Base-by-base conservation (phyloP, 2,329 filamentous ascomycete species). In the Scytalidium lignicola region DNA sequence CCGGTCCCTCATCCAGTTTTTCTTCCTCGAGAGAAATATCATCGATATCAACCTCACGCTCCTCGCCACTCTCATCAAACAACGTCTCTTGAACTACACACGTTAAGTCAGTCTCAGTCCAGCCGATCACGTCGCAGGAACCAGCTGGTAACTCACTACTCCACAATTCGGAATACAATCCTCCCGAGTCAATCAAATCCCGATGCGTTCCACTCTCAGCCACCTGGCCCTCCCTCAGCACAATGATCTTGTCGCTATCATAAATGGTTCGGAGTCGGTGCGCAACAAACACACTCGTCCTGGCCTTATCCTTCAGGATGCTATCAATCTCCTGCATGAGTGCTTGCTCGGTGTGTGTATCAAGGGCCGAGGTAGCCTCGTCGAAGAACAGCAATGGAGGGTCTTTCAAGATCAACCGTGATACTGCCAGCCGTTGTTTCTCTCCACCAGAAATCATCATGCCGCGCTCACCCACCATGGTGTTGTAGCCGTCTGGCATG, bases 381-480 rank as follows among this genome's bases (percentile, higher is more conserved):
- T 96, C 91, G 59, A 96, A 96, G 77, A 96, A 96, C 1, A 96
- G 72, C 22, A 96, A 70, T 1, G 90, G 89, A 3, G 91, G 90
- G 57, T 96, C 88, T 67, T 96, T 96, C 50, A 96, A 75, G 1
- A 96, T 78, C 37, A 96, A 67, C 41, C 91, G 76, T 21, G 88
- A 89, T 20, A 96, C 82, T 0, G 92, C 92, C 10, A 96, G 73
- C 2, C 91, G 82, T 69, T 96, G 91, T 69, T 96, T 96, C 71
- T 96, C 92, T 26, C 91, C 91, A 2, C 89, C 91, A 1, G 88
- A 95, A 41, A 96, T 96, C 91, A 96, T 96, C 80, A 96, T 85
- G 1, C 91, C 91, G 43, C 92, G 80, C 72, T 96, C 92, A 47
- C 92, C 92, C 21, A 97, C 93, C 68, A 86, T 90, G 18, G 93